Base-by-base conservation (phyloP, 495 filamentous ascomycete species). In the Gamarada debralockiae region DNA sequence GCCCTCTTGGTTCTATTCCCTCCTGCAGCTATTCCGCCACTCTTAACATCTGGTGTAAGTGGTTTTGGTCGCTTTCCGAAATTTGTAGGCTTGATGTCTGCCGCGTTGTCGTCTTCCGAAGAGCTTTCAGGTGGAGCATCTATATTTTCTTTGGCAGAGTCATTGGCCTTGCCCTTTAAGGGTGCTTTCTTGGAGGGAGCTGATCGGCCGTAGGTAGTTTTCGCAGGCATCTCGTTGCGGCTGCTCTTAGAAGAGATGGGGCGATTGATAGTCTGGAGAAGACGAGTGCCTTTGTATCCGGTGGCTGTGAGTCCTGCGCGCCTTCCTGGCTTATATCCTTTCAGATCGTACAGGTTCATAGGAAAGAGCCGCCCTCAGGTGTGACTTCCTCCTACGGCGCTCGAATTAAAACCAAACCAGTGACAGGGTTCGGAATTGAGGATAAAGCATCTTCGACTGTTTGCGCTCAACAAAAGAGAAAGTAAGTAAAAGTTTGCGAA, bases 281-380 rank as follows among this genome's bases (percentile, higher is more conserved):
- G 56, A 24, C 10, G 7, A n/a, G 44, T 29, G 5, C 17, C 38
- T 34, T 37, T 13, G 17, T 46, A 48, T 2, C 17, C 27, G n/a
- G n/a, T 29, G 18, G 14, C 49, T 9, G 42, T 48, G 15, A 50
- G 20, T 14, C 50, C 56, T 46, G 37, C 17, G 13, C 50, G 44
- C 23, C 40, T 50, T 31, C 14, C 17, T 22, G 17, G 18, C 3
- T 46, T 20, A 22, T 38, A 34, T 27, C 40, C 36, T 5, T 43
- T 22, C 24, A 58, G 39, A 37, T 21, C 22, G 33, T 17, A 31
- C n/a, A 18, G 46, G 20, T 13, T 18, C 24, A 14, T 42, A 43
- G 10, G 33, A 14, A 24, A 43, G 49, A 20, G 24, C 22, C 20
- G 22, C 41, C 53, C 49, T 55, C n/a, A 17, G 34, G 46, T 45